Evolutionary conservation across 495 filamentous ascomycete genomes (phyloP).

Genomic region (Choiromyces venosus): DNA sequence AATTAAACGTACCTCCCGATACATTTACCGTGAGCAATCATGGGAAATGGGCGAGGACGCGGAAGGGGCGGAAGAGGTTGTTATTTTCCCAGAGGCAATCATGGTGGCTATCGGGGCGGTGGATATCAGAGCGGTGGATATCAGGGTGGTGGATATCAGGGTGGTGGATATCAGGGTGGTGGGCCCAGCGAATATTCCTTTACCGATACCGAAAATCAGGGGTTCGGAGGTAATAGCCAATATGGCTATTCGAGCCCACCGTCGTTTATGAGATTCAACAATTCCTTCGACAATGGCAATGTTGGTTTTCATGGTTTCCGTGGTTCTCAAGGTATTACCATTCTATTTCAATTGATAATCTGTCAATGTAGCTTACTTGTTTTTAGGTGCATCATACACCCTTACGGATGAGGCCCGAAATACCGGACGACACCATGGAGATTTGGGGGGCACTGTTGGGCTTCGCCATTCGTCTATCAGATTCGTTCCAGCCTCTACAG

Average conservation of each 20-base stretch:
- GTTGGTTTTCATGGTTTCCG: not conserved
- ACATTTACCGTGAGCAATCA: not conserved
- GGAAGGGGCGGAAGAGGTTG: not conserved
- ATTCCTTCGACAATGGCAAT: not conserved
- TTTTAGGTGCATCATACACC: not conserved
- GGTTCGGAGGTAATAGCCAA: not conserved
- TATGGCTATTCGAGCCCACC: not conserved
- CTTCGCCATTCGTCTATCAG: conserved; percentile 57
- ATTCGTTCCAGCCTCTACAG: conserved; percentile 63
- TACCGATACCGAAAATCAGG: not conserved
- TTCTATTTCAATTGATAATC: not conserved
- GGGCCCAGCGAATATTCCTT: not conserved
- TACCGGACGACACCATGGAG: conserved; percentile 56
- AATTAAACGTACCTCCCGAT: not conserved
- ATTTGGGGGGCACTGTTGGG: conserved; percentile 31
- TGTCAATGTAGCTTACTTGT: not conserved
- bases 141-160: not conserved
- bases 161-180: not conserved
- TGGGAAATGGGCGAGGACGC: not conserved
- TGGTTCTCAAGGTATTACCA: not conserved
- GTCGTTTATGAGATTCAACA: not conserved
- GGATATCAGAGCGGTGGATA: no score
- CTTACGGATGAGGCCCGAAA: conserved; percentile 65
- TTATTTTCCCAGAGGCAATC: not conserved
- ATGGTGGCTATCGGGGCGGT: no score